These are phyloP conservation scores for Zanthoxylum bungeanum DNA, from an alignment of 345 rosid species.

Conservation along the genomic window DNA sequence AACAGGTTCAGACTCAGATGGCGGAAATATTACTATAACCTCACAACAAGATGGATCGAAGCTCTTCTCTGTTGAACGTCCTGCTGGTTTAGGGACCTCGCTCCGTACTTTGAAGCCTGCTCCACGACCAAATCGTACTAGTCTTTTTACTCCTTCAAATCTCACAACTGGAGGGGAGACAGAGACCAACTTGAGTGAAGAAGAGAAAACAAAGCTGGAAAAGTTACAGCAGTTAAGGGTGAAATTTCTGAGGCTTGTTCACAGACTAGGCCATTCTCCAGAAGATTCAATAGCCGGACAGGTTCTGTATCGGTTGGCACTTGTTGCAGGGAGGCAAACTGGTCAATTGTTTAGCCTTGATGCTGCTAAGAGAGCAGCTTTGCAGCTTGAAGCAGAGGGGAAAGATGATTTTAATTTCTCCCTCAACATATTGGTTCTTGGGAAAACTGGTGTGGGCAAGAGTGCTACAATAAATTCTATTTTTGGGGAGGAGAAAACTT, in stretches of 20 bases:
- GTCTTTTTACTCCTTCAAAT: slow-evolving; percentile 46
- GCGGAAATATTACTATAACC: slow-evolving; percentile 57
- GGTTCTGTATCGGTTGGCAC: slow-evolving; percentile 74
- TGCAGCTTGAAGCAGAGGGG: slow-evolving; percentile 65
- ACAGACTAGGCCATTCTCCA: slow-evolving; percentile 65
- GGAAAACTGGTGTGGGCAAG: slow-evolving; percentile 93
- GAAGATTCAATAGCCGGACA: slow-evolving; percentile 81
- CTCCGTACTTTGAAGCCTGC: slow-evolving; percentile 67
- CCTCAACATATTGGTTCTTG: slow-evolving; percentile 79
- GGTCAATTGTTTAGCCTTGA: slow-evolving; percentile 73
- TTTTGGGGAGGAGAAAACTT: slow-evolving; percentile 67
- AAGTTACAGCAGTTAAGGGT: slow-evolving; percentile 70
- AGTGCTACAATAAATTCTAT: slow-evolving; percentile 92
- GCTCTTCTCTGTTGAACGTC: slow-evolving; percentile 88
- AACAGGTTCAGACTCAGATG: slow-evolving; percentile 60
- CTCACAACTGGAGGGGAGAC: slow-evolving; percentile 40
- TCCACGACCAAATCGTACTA: slow-evolving; percentile 52
- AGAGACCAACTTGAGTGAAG: slow-evolving; percentile 70
- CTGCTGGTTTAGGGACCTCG: slow-evolving; percentile 91
- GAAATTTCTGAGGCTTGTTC: slow-evolving; percentile 85
- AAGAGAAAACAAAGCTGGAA: slow-evolving; percentile 77
- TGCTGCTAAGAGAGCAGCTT: slow-evolving; percentile 68
- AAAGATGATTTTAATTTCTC: slow-evolving; percentile 62
- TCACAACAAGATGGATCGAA: slow-evolving; percentile 84
- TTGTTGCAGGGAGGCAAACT: slow-evolving; percentile 74